A percentile compares a stretch with the other conserved stretches of the same genome.
These are phyloP conservation scores for Leccinum sublutescens DNA, from an alignment of 768 basidiomycete species.

Conservation along the genomic window DNA sequence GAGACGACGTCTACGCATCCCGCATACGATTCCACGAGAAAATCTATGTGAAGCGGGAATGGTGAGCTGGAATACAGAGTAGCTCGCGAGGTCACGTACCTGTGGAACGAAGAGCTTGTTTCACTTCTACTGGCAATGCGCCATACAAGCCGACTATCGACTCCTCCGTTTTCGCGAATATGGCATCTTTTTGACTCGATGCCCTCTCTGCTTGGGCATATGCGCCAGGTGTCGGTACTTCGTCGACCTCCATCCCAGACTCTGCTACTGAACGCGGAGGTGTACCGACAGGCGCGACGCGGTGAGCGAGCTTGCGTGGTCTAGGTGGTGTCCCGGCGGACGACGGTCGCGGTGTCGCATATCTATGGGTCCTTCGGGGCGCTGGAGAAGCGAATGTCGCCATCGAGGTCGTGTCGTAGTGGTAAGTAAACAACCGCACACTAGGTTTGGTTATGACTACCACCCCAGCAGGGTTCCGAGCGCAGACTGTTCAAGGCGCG, in stretches of 20 bases:
- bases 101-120: constrained; percentile 65
- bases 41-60: constrained; percentile 29
- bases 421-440: constrained; percentile 8
- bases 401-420: constrained; percentile 18
- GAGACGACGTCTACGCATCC: too few species aligned
- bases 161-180: constrained; percentile 76
- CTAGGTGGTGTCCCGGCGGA: constrained; percentile 27
- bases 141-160: constrained; percentile 66
- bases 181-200: constrained; percentile 30
- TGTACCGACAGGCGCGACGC: constrained; percentile 17
- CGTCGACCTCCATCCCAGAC: constrained; percentile 71
- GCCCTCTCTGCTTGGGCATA: constrained; percentile 38
- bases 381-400: constrained; percentile 61
- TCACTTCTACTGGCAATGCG: constrained; percentile 69
- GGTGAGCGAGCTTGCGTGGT: constrained; percentile 27
- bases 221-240: constrained; percentile 41
- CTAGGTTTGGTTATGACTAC: background rate
- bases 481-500: too few species aligned
- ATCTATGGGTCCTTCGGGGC: constrained; percentile 49
- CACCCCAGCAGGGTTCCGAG: too few species aligned
- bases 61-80: background rate
- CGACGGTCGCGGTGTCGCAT: constrained; percentile 26
- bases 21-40: too few species aligned
- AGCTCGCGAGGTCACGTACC: constrained; percentile 37
- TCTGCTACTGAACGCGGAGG: constrained; percentile 37